Percentiles rank a stretch among this genome's conserved stretches.
Conservation (phyloP, 2,329 filamentous ascomycete species). For the Paraconiothyrium brasiliense region DNA sequence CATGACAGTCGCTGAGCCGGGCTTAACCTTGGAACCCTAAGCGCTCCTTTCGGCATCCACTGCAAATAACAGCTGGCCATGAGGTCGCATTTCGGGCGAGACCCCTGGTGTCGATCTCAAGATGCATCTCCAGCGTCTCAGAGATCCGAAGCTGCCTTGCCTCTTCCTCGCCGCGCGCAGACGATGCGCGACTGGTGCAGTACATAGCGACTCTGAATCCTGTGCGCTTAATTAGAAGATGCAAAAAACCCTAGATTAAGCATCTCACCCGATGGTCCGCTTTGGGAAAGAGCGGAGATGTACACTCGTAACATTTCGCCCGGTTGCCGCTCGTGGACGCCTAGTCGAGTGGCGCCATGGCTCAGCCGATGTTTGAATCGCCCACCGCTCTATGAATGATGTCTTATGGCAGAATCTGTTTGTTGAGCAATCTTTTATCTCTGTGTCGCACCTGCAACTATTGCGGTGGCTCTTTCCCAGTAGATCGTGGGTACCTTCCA, state of each 20-base stretch:
- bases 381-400: neutral
- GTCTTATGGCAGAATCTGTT: neutral
- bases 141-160: conserved; percentile 10
- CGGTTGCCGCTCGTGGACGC: conserved; percentile 1
- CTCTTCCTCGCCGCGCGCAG: neutral
- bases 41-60: conserved; percentile 9
- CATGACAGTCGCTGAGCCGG: neutral
- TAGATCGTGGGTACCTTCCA: neutral
- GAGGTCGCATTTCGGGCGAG: conserved; percentile 8
- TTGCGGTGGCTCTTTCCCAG: neutral
- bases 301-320: conserved; percentile 2
- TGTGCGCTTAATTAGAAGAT: neutral
- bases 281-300: conserved; percentile 12
- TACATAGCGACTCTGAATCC: neutral
- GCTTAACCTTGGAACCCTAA: no score
- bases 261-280: conserved; percentile 4
- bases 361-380: neutral
- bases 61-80: conserved; percentile 6
- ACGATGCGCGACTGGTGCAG: neutral
- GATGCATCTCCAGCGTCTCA: conserved; percentile 9
- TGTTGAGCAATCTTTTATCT: neutral
- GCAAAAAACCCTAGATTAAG: neutral
- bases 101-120: conserved; percentile 8
- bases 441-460: neutral
- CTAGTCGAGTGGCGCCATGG: neutral